Conservation (phyloP, 371 early-diverging fungal species). For the Lichtheimia corymbifera region DNA sequence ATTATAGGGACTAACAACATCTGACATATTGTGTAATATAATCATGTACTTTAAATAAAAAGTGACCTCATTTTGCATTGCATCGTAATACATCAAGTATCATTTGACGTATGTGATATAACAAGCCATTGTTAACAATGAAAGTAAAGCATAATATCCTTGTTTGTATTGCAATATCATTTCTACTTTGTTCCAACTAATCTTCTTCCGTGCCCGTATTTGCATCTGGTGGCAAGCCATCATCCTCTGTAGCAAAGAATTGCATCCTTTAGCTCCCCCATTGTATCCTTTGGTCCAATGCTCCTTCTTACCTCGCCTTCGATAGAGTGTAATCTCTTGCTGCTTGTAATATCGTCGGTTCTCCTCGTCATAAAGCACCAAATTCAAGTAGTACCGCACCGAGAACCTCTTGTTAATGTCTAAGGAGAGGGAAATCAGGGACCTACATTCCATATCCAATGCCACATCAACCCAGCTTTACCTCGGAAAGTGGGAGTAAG, state of each 20-base stretch:
- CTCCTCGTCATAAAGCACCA: constrained; percentile 97
- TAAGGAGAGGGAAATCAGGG: not conserved
- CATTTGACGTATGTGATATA: too few relatives aligned
- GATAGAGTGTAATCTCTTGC: constrained; percentile 90
- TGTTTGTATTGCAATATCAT: not conserved
- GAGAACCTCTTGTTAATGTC: constrained; percentile 96
- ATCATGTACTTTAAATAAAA: not conserved
- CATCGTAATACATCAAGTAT: too few relatives aligned
- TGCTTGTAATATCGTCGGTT: constrained; percentile 97
- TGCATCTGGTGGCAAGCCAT: not conserved
- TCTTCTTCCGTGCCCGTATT: not conserved
- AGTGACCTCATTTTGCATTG: not conserved
- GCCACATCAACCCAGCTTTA: constrained; percentile 10
- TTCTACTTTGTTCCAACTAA: not conserved
- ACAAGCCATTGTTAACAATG: too few relatives aligned
- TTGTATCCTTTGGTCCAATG: not conserved
- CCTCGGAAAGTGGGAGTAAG: constrained; percentile 84
- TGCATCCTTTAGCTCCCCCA: too few relatives aligned
- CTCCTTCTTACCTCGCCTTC: constrained; percentile 47
- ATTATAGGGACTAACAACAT: constrained; percentile 4
- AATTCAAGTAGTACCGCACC: constrained; percentile 93
- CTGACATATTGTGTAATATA: not conserved
- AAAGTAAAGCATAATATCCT: not conserved
- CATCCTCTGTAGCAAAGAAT: not conserved
- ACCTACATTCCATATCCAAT: not conserved